Evolutionary conservation across 2,329 filamentous ascomycete genomes (phyloP), one percentile per base, ranked within the genome.

Genomic region (Claviceps paspali): DNA sequence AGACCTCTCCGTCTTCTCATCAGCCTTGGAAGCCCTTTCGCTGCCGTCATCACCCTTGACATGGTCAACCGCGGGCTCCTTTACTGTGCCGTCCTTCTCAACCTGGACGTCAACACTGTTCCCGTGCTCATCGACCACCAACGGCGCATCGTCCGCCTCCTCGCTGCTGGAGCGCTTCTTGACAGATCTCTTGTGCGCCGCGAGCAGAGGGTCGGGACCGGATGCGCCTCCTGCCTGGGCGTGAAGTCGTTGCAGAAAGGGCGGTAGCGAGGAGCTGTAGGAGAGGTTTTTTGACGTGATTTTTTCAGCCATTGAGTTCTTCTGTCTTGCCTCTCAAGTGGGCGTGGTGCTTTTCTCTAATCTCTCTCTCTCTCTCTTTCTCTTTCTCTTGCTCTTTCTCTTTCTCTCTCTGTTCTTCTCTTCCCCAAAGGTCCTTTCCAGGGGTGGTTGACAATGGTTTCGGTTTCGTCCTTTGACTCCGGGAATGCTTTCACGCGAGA

Each of bases 131-230:
- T 88, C 73, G 4, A 91, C 73, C 36, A 84, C 75, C 0, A 84
- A 67, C 0, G 83, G 83, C 35, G 68, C 78, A 53, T 88, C 82
- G 47, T 88, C 82, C 10, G 79, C 80, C 42, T 85, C 76, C 29
- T 78, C 77, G 46, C 79, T 76, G 41, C 63, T 72, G 12, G 70
- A 73, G 26, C 66, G 67, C 57, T 63, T 70, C 59, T 64, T 70
- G 40, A 50, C 56, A 34, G 65, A 60, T n/a, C 70, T 60, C 2
- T 68, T 59, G 14, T 61, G 62, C 5, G 59, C 61, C 1, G 68
- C 63, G 27, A 73, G 59, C 29, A 71, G 59, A 4, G 68, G 65
- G 39, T 74, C 67, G 47, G 73, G 61, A 27, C 68, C 58, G 56
- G 63, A 52, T 64, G 55, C 49, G 57, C 57, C 55, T 52, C 65